phyloP scores from a whole-genome alignment of 176 grass and related monocot genomes.

The bread wheat (Triticum aestivum) region DNA sequence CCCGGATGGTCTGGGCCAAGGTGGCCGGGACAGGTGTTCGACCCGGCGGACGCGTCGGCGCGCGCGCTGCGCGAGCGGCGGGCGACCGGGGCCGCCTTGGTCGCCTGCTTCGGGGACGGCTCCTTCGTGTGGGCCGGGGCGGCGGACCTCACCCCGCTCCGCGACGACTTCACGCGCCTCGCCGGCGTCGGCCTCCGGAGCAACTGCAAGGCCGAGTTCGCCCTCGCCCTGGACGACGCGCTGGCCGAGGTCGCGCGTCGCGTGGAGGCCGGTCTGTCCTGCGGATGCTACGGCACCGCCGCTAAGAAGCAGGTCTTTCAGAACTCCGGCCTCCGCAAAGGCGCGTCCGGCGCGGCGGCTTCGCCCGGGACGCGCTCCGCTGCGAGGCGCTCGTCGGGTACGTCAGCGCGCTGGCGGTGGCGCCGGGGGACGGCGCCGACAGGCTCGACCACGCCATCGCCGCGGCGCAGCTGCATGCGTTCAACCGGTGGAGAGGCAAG shows the following conservation, averaged over 20 bases:
- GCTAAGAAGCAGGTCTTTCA: conserved; percentile 29
- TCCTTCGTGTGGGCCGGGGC: conserved; percentile 51
- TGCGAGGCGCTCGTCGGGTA: conserved; percentile 41
- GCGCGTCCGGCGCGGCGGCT: conserved; percentile 17
- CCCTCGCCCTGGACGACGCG: conserved; percentile 38
- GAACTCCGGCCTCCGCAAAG: conserved; percentile 54
- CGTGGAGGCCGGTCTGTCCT: conserved; percentile 36
- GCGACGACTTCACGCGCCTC: conserved; percentile 29
- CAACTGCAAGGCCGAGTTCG: conserved; percentile 1
- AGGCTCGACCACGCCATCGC: conserved; percentile 54
- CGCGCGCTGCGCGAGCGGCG: conserved; percentile 10
- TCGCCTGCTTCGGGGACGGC: conserved; percentile 46
- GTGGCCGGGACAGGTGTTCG: conserved; percentile 78
- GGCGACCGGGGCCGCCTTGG: conserved; percentile 16
- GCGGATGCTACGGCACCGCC: conserved; percentile 31
- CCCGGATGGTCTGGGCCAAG: conserved; percentile 62
- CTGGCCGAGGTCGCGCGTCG: conserved; percentile 56
- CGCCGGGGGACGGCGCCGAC: conserved; percentile 33
- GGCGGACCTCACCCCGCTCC: conserved; percentile 42
- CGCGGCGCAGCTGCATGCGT: conserved; percentile 60
- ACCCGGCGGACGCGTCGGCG: conserved; percentile 48
- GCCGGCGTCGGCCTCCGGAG: conserved; percentile 2
- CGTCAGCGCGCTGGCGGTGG: conserved; percentile 43
- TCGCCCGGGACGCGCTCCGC: conserved; percentile 45
- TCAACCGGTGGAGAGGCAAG: conserved; percentile 37